Evolutionary conservation across 371 early-diverging fungal species (phyloP).

Genomic region (Syncephalis plumigaleata): DNA sequence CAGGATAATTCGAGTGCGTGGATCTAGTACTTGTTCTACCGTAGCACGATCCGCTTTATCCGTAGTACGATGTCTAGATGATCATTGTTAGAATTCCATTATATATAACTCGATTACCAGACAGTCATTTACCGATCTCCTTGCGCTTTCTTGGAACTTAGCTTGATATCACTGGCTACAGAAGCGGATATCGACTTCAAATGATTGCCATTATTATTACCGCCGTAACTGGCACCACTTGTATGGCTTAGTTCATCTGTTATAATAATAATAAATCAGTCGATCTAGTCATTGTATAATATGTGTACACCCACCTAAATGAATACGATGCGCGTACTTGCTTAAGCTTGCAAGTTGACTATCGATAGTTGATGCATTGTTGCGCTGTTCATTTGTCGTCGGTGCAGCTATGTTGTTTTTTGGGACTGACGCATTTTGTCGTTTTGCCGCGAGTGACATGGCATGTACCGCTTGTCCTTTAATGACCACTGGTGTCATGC

Average conservation of each 20-base stretch:
- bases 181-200: conserved; percentile 13
- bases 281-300: neutral
- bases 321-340: conserved; percentile 40
- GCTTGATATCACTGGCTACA: conserved; percentile 32
- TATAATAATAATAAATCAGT: neutral
- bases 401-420: conserved; percentile 2
- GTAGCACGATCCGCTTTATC: conserved; percentile 98
- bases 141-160: conserved; percentile 61
- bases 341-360: conserved; percentile 34
- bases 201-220: neutral
- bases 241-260: too few species aligned
- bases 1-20: conserved; percentile 90
- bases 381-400: conserved; percentile 17
- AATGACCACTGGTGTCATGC: conserved; percentile 7
- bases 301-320: conserved; percentile 12
- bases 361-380: conserved; percentile 13
- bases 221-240: too few species aligned
- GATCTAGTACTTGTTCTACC: conserved; percentile 95
- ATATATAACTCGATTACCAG: neutral
- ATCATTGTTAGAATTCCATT: too few species aligned
- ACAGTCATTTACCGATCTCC: conserved; percentile 40
- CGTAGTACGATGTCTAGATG: conserved; percentile 5
- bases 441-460: conserved; percentile 6
- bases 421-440: neutral
- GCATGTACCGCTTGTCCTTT: conserved; percentile 7